These are phyloP conservation scores for Exsudoporus floridanus DNA, from an alignment of 1,284 basidiomycete genomes.

Conservation along the genomic window DNA sequence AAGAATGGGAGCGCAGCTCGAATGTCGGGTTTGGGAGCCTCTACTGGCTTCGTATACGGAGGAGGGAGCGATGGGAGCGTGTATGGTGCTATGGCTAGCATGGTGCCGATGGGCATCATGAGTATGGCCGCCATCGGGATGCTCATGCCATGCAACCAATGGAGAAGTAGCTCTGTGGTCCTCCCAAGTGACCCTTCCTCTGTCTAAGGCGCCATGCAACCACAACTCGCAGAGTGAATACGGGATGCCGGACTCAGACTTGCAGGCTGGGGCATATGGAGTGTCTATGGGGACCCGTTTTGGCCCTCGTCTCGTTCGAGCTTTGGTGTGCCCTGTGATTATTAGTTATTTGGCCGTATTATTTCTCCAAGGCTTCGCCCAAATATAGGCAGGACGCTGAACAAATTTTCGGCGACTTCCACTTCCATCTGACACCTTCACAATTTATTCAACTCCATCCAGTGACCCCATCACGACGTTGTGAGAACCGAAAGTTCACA, in stretches of 20 bases:
- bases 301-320: no score
- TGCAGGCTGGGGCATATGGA: constrained; percentile 64
- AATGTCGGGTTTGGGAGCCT: constrained; percentile 44
- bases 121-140: constrained; percentile 42
- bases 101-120: constrained; percentile 41
- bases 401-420: no score
- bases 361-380: no score
- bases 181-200: constrained; percentile 50
- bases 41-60: constrained; percentile 35
- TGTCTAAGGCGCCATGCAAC: constrained; percentile 55
- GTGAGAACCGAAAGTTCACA: no score
- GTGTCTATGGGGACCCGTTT: constrained; percentile 44
- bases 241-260: constrained; percentile 41
- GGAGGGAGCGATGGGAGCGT: constrained; percentile 34
- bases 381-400: no score
- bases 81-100: constrained; percentile 35
- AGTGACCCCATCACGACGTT: no score
- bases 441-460: no score
- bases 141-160: constrained; percentile 40
- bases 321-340: no score
- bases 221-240: constrained; percentile 53
- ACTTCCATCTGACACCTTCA: no score
- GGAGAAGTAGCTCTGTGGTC: constrained; percentile 44
- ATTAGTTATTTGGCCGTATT: no score
- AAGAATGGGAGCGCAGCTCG: constrained; percentile 82